Evolutionary conservation across 2,329 filamentous ascomycete species (phyloP).

Genomic region (Venturia asperata): DNA sequence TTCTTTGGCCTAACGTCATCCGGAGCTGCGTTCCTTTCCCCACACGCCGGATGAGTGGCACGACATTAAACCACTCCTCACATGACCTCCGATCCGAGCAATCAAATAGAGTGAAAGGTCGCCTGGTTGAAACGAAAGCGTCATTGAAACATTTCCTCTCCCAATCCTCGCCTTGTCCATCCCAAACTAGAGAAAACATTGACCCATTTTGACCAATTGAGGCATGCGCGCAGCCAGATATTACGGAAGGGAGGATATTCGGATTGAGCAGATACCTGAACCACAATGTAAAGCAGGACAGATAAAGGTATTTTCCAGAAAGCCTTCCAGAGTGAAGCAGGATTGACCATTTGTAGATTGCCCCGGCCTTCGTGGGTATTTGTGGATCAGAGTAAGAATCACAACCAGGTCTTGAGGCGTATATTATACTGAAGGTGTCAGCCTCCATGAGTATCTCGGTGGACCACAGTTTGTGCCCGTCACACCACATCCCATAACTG

Average conservation of each 20-base stretch:
- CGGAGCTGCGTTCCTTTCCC: not conserved
- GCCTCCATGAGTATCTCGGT: slow-evolving; percentile 48
- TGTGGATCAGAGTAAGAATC: slow-evolving; percentile 36
- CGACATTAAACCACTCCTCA: not conserved
- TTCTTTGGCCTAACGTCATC: not conserved
- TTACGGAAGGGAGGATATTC: slow-evolving; percentile 26
- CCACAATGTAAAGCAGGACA: no score
- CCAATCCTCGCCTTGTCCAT: not conserved
- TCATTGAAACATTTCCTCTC: not conserved
- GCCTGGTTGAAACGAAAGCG: not conserved
- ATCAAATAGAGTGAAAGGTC: not conserved
- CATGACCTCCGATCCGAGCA: not conserved
- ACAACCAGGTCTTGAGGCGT: not conserved
- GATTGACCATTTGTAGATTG: slow-evolving; percentile 27
- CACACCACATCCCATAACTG: slow-evolving; percentile 25
- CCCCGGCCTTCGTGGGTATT: slow-evolving; percentile 46
- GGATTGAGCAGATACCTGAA: slow-evolving; percentile 25
- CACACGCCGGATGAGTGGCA: slow-evolving; percentile 5
- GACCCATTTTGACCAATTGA: not conserved
- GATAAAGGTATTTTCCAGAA: no score
- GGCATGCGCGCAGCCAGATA: slow-evolving; percentile 30
- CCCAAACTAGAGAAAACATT: not conserved
- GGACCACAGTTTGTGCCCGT: slow-evolving; percentile 24
- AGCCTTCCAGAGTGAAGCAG: slow-evolving; percentile 22
- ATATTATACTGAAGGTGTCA: slow-evolving; percentile 24